Base-by-base conservation (phyloP, 805 yeast species). In the Ogataea siamensis region DNA sequence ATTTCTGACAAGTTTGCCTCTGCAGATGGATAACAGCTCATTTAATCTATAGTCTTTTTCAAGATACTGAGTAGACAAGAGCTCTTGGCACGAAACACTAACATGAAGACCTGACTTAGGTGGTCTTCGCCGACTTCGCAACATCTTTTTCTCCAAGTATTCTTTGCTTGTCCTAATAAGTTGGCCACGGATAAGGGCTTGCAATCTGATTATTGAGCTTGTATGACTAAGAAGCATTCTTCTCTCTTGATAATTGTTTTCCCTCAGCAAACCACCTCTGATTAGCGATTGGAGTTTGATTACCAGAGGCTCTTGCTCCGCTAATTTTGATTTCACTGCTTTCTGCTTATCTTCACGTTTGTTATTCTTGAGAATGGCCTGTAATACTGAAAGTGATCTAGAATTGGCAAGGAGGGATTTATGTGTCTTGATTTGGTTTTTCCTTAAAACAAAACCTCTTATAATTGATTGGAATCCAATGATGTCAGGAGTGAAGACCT, bases 401-500 rank as follows among this genome's bases (percentile, higher is more conserved):
- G 58, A 53, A 47, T 50, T 45, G 17, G 44, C 43, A 7, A 37
- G 28, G 1, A 51, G 35, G 10, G 34, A 43, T 5, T 22, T 32
- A 8, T 31, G 46, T 10, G 45, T 45, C 11, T 42, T 28, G 22
- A 46, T 54, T 66, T 31, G 58, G 11, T 38, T 54, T 8, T 42
- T 43, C 43, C 66, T 53, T 2, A 50, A 32, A n/a, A 67, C 26
- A 8, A 62, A 56, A 7, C 86, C 85, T 56, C 86, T 68, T 6
- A 73, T 60, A 0, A 68, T 49, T 0, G 82, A 62, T 49, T 77
- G 78, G 14, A 83, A 60, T 7, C 53, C 56, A 2, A 71, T 58
- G 15, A 82, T 53, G 15, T 74, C 76, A 9, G 70, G 73, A 5
- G 69, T 70, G 49, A 75, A 76, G 1, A 84, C 72, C 42, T 71